Conservation (phyloP, 75 land plant genomes). For the Pseudotsuga menziesii region DNA sequence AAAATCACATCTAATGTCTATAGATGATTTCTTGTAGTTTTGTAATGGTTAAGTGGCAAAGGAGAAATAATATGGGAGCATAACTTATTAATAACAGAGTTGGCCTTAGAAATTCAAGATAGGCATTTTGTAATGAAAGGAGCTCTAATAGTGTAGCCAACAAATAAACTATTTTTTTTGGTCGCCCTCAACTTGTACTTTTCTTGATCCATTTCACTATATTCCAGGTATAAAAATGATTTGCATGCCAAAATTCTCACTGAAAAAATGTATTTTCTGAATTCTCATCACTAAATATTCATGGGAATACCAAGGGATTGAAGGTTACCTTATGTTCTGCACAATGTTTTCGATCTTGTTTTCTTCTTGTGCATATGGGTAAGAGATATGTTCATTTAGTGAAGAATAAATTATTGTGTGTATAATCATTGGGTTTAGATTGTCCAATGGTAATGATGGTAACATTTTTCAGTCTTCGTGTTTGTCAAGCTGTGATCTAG, state of each 20-base stretch:
- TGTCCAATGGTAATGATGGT: no score
- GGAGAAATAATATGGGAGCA: no score
- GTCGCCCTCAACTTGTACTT: conserved; percentile 35
- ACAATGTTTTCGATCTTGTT: conserved; percentile 38
- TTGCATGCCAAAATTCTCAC: background rate
- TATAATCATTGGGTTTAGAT: background rate
- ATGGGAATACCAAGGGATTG: background rate
- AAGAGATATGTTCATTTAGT: conserved; percentile 1
- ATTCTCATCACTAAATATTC: background rate
- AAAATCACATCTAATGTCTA: no score
- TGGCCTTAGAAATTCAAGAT: conserved; percentile 50
- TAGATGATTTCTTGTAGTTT: no score
- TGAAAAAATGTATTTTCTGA: background rate
- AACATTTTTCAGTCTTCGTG: no score
- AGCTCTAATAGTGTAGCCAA: conserved; percentile 23
- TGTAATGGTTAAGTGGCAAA: no score
- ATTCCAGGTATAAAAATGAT: conserved; percentile 42
- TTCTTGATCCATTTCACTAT: conserved; percentile 46
- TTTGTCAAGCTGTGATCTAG: no score
- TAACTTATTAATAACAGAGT: conserved; percentile 31
- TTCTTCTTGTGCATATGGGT: conserved; percentile 37
- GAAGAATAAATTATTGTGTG: background rate
- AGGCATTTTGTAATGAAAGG: conserved; percentile 41
- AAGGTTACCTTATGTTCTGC: background rate
- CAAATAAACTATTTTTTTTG: conserved; percentile 56